These are phyloP conservation scores for Fusarium keratoplasticum DNA, from an alignment of 2,329 filamentous ascomycete genomes.

Conservation along the genomic window DNA sequence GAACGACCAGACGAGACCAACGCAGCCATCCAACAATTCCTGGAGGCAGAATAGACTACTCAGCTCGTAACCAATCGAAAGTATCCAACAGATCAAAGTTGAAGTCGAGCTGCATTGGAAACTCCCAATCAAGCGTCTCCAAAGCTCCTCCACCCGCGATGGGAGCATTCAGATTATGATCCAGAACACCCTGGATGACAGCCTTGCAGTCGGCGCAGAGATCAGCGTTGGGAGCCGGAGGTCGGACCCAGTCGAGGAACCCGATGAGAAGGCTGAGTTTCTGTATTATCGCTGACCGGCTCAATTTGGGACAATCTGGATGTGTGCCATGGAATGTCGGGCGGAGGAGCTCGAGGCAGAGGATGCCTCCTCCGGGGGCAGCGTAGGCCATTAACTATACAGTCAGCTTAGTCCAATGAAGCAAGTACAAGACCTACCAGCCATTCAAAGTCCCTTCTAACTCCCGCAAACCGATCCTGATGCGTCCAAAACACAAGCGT, in stretches of 20 bases:
- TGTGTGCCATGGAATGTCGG: slow-evolving; percentile 52
- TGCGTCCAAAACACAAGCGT: slow-evolving; percentile 63
- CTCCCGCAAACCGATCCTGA: slow-evolving; percentile 56
- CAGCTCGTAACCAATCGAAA: slow-evolving; percentile 58
- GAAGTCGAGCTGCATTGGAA: slow-evolving; percentile 50
- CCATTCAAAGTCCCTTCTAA: slow-evolving; percentile 61
- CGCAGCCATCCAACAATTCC: slow-evolving; percentile 36
- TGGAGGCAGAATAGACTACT: slow-evolving; percentile 8
- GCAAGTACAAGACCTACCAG: slow-evolving; percentile 49
- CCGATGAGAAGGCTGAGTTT: slow-evolving; percentile 63
- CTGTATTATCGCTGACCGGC: slow-evolving; percentile 62
- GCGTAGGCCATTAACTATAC: slow-evolving; percentile 61
- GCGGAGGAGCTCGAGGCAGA: slow-evolving; percentile 62
- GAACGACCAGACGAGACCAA: slow-evolving; percentile 45
- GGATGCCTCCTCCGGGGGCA: slow-evolving; percentile 61
- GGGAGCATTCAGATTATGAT: slow-evolving; percentile 59
- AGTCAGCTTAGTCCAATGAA: neutral
- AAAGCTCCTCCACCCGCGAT: slow-evolving; percentile 37
- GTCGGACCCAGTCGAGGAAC: slow-evolving; percentile 63
- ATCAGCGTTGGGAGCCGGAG: slow-evolving; percentile 60
- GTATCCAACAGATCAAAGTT: slow-evolving; percentile 63
- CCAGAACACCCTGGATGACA: slow-evolving; percentile 63
- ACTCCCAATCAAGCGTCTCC: slow-evolving; percentile 51
- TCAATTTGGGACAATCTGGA: slow-evolving; percentile 50
- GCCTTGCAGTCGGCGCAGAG: slow-evolving; percentile 59